A percentile compares a stretch with the other conserved stretches of the same genome.
These are phyloP conservation scores for Monilinia aucupariae DNA, from an alignment of 2,329 filamentous ascomycete genomes.

Conservation along the genomic window DNA sequence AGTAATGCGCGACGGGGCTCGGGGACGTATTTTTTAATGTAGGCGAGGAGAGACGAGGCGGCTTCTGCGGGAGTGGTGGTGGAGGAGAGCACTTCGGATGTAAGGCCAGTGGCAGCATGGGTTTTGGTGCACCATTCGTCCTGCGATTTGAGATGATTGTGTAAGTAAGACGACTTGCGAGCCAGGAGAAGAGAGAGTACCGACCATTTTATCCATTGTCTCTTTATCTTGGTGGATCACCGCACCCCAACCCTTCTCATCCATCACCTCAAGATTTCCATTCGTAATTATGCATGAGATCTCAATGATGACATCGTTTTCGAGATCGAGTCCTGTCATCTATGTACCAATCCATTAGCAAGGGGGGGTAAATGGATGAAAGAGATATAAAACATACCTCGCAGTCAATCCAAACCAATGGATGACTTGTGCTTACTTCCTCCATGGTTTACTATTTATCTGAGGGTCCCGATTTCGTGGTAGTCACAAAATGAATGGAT, in stretches of 20 bases:
- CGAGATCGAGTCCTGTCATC: constrained; percentile 86
- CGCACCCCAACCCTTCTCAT: constrained; percentile 71
- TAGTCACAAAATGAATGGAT: background rate
- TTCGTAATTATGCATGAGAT: constrained; percentile 91
- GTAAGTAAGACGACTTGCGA: no score
- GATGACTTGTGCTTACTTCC: constrained; percentile 15
- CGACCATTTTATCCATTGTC: constrained; percentile 65
- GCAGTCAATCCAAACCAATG: constrained; percentile 20
- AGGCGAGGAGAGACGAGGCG: constrained; percentile 67
- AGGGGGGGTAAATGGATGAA: background rate
- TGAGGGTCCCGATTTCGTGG: no score
- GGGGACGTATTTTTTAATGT: constrained; percentile 69
- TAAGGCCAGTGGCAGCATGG: constrained; percentile 77
- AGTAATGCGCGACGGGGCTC: constrained; percentile 63
- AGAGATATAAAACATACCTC: constrained; percentile 8
- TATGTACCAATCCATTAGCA: constrained; percentile 37
- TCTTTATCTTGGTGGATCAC: constrained; percentile 68
- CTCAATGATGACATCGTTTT: constrained; percentile 80
- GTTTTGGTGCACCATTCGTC: constrained; percentile 82
- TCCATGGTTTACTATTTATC: background rate
- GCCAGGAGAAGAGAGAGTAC: background rate
- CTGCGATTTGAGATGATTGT: constrained; percentile 30
- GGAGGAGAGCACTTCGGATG: constrained; percentile 67
- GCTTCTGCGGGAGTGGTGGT: constrained; percentile 62
- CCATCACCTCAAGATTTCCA: constrained; percentile 67